Conservation (phyloP, 495 filamentous ascomycete species). For the Neurospora discreta region DNA sequence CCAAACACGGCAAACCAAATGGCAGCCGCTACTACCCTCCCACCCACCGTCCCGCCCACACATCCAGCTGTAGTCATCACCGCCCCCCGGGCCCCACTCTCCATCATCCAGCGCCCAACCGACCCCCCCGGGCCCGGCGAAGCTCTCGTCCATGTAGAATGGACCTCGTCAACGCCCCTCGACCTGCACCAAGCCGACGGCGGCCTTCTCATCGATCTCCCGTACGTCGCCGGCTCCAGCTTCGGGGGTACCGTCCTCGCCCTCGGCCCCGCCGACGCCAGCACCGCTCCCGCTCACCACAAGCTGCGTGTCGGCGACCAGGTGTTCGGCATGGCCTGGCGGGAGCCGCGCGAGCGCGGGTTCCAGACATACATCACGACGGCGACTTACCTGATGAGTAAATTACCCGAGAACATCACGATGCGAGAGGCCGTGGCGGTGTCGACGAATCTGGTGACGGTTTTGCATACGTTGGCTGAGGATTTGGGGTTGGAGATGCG, state of each 20-base stretch:
- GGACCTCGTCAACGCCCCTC: constrained; percentile 42
- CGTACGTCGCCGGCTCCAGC: constrained; percentile 28
- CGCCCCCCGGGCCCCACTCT: constrained; percentile 22
- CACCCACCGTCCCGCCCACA: constrained; percentile 13
- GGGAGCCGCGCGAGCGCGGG: constrained; percentile 24
- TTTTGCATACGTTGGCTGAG: constrained; percentile 32
- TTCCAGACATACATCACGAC: constrained; percentile 36
- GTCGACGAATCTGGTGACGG: constrained; percentile 42
- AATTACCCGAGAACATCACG: constrained; percentile 26
- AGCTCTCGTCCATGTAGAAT: constrained; percentile 31
- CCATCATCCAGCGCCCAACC: constrained; percentile 26
- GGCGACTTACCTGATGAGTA: constrained; percentile 24
- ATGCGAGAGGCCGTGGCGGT: constrained; percentile 37
- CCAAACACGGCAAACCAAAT: background rate
- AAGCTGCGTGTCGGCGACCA: constrained; percentile 24
- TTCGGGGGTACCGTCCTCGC: constrained; percentile 35
- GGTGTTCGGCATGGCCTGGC: constrained; percentile 41
- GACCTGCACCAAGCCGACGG: constrained; percentile 45
- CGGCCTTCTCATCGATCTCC: constrained; percentile 30
- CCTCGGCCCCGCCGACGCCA: constrained; percentile 27
- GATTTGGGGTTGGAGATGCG: constrained; percentile 31
- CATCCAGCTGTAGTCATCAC: constrained; percentile 32
- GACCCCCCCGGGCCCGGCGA: constrained; percentile 26
- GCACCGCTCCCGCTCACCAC: background rate
- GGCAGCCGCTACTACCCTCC: constrained; percentile 5